Percentiles rank a stretch among this genome's conserved stretches.
Evolutionary conservation across 225 moss, liverwort and hornwort genomes (phyloP).

Genomic region (Asterella californica): DNA sequence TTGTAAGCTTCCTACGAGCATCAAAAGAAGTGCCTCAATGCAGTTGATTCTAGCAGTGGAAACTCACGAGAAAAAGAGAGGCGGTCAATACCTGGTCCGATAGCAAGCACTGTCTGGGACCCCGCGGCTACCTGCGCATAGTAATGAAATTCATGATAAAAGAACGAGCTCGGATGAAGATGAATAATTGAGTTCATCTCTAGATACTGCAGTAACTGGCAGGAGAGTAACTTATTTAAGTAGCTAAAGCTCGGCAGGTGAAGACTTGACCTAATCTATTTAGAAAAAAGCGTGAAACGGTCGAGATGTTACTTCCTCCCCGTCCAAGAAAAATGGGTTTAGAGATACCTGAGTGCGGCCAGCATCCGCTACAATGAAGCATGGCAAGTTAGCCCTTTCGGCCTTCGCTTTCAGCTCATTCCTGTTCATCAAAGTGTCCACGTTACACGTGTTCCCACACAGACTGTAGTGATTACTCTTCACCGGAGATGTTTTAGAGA

Average conservation of each 20-base stretch:
- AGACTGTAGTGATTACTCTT: background rate
- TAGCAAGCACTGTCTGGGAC: slow-evolving; percentile 95
- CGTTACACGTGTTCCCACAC: slow-evolving; percentile 10
- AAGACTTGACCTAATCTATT: background rate
- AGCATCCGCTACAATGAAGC: slow-evolving; percentile 87
- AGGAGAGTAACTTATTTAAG: no score
- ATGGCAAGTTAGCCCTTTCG: slow-evolving; percentile 75
- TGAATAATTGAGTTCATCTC: no score
- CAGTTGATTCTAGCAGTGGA: background rate
- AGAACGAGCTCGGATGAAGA: background rate
- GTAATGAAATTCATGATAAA: background rate
- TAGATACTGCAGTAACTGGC: no score
- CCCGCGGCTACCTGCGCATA: slow-evolving; percentile 80
- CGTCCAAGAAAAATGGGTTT: background rate
- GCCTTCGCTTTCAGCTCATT: slow-evolving; percentile 84
- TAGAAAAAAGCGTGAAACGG: background rate
- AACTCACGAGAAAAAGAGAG: background rate
- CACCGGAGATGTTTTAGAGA: background rate
- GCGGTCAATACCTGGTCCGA: slow-evolving; percentile 77
- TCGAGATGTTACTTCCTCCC: background rate
- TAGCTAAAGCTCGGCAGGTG: background rate
- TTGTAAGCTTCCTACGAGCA: no score
- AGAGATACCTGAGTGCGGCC: slow-evolving; percentile 85
- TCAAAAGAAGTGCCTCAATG: no score
- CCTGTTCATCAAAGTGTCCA: slow-evolving; percentile 41